phyloP scores from a whole-genome alignment of 169 alveolate genomes.

The Eimeria necatrix region DNA sequence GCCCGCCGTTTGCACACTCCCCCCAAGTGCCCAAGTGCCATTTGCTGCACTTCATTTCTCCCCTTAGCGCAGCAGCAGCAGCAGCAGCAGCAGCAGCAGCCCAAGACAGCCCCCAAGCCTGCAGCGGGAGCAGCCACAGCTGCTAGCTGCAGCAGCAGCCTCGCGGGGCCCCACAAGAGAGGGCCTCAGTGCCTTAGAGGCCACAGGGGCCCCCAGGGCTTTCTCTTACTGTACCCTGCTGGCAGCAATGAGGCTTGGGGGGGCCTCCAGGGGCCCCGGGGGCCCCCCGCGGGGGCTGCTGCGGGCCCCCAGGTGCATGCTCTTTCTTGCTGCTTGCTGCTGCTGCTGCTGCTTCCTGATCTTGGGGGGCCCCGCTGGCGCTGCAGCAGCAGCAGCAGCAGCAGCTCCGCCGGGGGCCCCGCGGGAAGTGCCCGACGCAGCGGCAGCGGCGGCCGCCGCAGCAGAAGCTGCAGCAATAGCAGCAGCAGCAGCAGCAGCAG shows the following conservation, averaged over 20 bases:
- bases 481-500: conserved; percentile 36
- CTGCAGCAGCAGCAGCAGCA: conserved; percentile 2
- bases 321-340: background rate
- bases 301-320: background rate
- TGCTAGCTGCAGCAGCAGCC: conserved; percentile 7
- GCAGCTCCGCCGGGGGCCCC: background rate
- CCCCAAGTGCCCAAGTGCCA: no score
- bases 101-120: background rate
- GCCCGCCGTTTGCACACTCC: no score
- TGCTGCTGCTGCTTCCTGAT: background rate
- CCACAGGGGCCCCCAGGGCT: background rate
- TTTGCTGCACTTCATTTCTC: no score
- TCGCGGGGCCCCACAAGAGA: background rate
- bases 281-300: background rate
- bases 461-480: background rate
- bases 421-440: background rate
- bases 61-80: no score
- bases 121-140: background rate
- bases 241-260: background rate
- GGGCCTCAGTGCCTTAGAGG: background rate
- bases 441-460: background rate
- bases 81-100: background rate
- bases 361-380: background rate
- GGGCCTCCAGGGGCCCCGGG: conserved; percentile 7
- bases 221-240: background rate